Evolutionary conservation across 208 protist genomes (phyloP).

Genomic region (Leishmania tarentolae): DNA sequence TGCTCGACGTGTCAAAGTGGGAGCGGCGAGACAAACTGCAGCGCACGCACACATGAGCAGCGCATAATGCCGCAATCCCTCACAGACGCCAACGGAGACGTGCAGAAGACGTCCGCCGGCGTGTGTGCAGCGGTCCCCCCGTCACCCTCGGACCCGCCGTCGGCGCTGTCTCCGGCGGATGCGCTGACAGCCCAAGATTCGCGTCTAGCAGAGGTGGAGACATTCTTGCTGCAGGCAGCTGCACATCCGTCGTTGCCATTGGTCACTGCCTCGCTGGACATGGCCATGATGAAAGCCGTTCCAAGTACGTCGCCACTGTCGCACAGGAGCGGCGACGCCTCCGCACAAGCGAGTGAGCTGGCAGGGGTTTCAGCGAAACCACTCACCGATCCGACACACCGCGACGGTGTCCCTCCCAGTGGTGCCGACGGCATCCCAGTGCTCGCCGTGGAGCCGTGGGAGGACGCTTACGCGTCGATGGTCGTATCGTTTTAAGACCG

Average conservation of each 20-base stretch:
- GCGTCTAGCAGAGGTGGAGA: conserved; percentile 24
- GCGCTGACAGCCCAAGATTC: neutral
- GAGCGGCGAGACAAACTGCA: neutral
- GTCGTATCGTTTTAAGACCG: conserved; percentile 25
- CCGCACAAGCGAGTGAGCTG: neutral
- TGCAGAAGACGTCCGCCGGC: neutral
- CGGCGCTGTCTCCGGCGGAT: neutral
- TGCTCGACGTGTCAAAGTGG: neutral
- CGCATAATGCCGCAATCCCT: too few species aligned
- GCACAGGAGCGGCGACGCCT: neutral
- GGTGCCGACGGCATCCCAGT: neutral
- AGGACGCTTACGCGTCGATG: conserved; percentile 21
- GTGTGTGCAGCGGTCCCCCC: neutral
- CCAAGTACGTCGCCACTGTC: neutral
- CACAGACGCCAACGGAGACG: neutral
- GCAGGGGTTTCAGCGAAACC: neutral
- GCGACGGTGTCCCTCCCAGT: neutral
- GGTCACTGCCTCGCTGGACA: neutral
- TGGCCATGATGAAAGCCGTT: neutral
- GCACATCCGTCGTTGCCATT: neutral
- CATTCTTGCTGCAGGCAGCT: conserved; percentile 15
- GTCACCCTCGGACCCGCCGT: neutral
- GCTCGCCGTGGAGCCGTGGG: conserved; percentile 17
- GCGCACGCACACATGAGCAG: neutral
- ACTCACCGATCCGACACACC: neutral